A percentile compares a stretch with the other conserved stretches of the same genome.
phyloP scores from a whole-genome alignment of 2,329 filamentous ascomycete species.

The Phialemoniopsis sp. region DNA sequence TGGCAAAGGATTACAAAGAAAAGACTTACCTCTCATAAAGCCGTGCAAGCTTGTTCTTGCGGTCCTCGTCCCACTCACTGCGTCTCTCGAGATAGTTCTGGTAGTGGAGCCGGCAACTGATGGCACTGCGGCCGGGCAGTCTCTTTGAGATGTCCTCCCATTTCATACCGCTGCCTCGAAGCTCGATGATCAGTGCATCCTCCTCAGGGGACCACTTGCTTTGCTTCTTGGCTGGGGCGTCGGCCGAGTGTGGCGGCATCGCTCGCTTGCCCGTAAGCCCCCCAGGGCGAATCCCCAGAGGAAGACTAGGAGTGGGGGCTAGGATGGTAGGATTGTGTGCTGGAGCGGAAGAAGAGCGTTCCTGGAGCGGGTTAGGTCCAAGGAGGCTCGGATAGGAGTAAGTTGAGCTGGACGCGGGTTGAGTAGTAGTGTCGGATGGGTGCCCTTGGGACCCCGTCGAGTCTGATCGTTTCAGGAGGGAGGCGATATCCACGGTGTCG shows the following conservation, averaged over 20 bases:
- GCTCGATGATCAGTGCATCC: slow-evolving; percentile 87
- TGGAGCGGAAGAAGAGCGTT: no score
- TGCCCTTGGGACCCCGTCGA: slow-evolving; percentile 31
- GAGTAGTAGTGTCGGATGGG: slow-evolving; percentile 12
- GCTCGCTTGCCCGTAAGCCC: slow-evolving; percentile 35
- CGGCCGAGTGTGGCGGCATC: slow-evolving; percentile 49
- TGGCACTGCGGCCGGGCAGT: slow-evolving; percentile 84
- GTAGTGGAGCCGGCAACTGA: slow-evolving; percentile 91
- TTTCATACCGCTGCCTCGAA: slow-evolving; percentile 89
- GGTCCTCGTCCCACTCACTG: slow-evolving; percentile 95
- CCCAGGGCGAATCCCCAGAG: no score
- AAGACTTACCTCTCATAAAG: slow-evolving; percentile 82
- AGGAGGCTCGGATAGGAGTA: no score
- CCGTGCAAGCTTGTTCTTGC: slow-evolving; percentile 92
- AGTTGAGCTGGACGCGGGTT: slow-evolving; percentile 23
- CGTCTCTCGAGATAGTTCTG: slow-evolving; percentile 94
- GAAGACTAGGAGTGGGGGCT: no score
- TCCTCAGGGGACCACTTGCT: slow-evolving; percentile 96
- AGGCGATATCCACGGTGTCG: slow-evolving; percentile 93
- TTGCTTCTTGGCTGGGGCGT: slow-evolving; percentile 84
- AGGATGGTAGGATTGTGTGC: no score
- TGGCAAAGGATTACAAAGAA: not conserved
- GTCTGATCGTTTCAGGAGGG: slow-evolving; percentile 74
- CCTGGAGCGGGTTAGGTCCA: no score
- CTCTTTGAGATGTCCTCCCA: slow-evolving; percentile 97